Evolutionary conservation across 2,329 filamentous ascomycete genomes (phyloP).

Genomic region (Cyphellophora europaea): DNA sequence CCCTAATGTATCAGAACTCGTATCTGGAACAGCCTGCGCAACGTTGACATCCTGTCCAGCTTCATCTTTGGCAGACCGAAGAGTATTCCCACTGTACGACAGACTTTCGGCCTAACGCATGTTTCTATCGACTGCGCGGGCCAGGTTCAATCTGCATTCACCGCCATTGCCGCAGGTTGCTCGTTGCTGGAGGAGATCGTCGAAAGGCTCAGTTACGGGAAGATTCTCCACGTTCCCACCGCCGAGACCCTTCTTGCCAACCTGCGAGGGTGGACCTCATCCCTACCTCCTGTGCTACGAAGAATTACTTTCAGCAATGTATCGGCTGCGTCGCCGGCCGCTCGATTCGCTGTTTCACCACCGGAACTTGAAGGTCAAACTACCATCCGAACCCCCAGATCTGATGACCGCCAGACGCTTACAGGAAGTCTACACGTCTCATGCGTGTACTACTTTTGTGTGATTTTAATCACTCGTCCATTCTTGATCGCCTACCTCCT

Average conservation of each 20-base stretch:
- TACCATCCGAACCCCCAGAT: not conserved
- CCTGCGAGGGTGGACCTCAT: constrained; percentile 37
- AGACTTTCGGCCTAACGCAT: not conserved
- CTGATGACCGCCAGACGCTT: constrained; percentile 18
- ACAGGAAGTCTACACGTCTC: constrained; percentile 46
- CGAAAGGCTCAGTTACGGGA: constrained; percentile 32
- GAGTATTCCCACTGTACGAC: constrained; percentile 1
- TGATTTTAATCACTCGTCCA: constrained; percentile 48
- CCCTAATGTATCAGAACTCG: constrained; percentile 6
- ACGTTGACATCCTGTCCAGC: constrained; percentile 1
- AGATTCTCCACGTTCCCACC: constrained; percentile 20
- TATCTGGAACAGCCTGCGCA: not conserved
- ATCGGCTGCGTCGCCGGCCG: too few species aligned
- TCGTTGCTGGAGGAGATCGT: constrained; percentile 38
- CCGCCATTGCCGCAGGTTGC: constrained; percentile 21
- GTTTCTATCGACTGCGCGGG: not conserved
- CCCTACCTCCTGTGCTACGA: constrained; percentile 27
- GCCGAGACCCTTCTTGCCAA: constrained; percentile 34
- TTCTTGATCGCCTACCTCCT: constrained; percentile 45
- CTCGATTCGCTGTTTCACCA: too few species aligned
- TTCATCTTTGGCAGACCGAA: not conserved
- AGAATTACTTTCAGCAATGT: not conserved
- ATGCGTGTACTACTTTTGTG: constrained; percentile 50
- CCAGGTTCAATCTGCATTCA: constrained; percentile 12
- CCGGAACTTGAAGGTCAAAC: too few species aligned